A percentile compares a stretch with the other conserved stretches of the same genome.
Evolutionary conservation across 2,329 filamentous ascomycete genomes (phyloP).

Genomic region (Cladosporium sp.): DNA sequence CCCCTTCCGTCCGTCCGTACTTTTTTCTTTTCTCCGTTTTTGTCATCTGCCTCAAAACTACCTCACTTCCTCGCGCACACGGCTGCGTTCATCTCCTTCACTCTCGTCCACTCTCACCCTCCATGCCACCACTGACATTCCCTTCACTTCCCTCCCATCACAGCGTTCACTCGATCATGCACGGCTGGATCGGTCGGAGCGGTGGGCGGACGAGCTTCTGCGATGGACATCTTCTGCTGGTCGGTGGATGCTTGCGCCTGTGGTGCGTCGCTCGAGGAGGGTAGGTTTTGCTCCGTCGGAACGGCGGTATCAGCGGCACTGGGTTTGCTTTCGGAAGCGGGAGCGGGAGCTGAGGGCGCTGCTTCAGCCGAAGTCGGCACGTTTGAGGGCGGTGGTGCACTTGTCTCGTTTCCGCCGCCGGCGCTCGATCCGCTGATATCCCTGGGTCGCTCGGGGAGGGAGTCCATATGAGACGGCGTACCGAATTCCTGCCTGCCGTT

Average conservation of each 20-base stretch:
- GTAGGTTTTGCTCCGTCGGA: not conserved
- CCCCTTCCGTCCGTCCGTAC: too few relatives aligned
- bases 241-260: not conserved
- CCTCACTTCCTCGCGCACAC: not conserved
- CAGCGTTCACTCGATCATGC: not conserved
- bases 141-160: slow-evolving; percentile 8
- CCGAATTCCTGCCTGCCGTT: slow-evolving; percentile 10
- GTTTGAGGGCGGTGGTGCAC: not conserved
- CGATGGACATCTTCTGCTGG: too few relatives aligned
- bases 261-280: not conserved
- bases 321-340: not conserved
- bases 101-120: not conserved
- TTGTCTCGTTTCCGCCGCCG: not conserved
- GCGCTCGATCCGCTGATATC: not conserved
- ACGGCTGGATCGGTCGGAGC: not conserved
- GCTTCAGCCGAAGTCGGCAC: not conserved
- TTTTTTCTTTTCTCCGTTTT: not conserved
- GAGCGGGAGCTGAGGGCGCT: not conserved
- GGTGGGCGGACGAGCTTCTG: not conserved
- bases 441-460: not conserved
- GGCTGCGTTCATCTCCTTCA: too few relatives aligned
- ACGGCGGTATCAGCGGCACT: not conserved
- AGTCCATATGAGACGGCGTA: slow-evolving; percentile 4
- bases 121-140: not conserved
- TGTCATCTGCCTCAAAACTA: too few relatives aligned